Percentiles rank a stretch among this genome's conserved stretches.
Evolutionary conservation across 768 basidiomycete genomes (phyloP).

Genomic region (Rossbeevera mucosa): DNA sequence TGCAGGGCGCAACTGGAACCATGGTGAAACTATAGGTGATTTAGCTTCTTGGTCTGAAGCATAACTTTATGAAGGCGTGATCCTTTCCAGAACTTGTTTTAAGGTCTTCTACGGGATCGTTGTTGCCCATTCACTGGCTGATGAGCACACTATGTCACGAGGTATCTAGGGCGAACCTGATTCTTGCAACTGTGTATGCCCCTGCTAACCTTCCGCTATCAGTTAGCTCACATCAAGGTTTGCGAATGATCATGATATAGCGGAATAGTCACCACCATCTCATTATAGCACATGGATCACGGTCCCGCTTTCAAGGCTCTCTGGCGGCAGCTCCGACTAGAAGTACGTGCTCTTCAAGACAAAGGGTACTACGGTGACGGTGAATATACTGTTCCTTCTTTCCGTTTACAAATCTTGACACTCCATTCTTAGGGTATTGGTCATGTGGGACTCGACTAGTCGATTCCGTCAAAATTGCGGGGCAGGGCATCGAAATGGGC

Average conservation of each 20-base stretch:
- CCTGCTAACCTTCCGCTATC: constrained; percentile 6
- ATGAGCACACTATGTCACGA: constrained; percentile 83
- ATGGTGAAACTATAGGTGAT: constrained; percentile 72
- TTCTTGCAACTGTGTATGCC: constrained; percentile 1
- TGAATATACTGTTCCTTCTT: constrained; percentile 21
- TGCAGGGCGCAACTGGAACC: constrained; percentile 81
- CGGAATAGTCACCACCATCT: background rate
- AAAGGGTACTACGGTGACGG: constrained; percentile 84
- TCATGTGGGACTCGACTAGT: constrained; percentile 68
- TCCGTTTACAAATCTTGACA: constrained; percentile 6
- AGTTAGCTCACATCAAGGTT: constrained; percentile 85
- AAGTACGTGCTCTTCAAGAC: constrained; percentile 66
- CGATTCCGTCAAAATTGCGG: constrained; percentile 55
- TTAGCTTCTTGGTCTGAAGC: background rate
- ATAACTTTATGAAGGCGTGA: background rate
- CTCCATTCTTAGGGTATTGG: constrained; percentile 61
- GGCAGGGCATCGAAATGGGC: constrained; percentile 46
- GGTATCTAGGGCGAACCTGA: constrained; percentile 37
- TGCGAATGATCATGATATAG: background rate
- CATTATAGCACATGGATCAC: constrained; percentile 71
- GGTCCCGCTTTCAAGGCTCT: constrained; percentile 70
- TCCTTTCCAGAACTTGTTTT: constrained; percentile 64
- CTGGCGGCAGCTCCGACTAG: constrained; percentile 60
- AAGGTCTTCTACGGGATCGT: constrained; percentile 54
- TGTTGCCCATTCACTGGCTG: constrained; percentile 60